Base-by-base conservation (phyloP, 2,329 filamentous ascomycete species). In the Pyrenophora teres region DNA sequence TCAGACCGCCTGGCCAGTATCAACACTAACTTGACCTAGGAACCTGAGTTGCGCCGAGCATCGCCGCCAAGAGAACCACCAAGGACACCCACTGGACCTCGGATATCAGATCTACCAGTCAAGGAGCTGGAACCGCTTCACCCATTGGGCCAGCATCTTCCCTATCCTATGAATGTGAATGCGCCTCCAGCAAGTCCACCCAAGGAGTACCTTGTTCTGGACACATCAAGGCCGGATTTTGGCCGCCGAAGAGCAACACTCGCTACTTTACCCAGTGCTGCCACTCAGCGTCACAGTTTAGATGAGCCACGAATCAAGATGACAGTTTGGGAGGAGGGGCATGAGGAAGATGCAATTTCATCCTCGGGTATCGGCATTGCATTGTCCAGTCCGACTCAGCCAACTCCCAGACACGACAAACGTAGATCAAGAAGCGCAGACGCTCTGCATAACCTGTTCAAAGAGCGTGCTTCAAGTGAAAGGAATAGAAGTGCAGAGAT, bases 91-190 rank as follows among this genome's bases (percentile, higher is more conserved):
- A 57, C 46, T 23, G 56, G 60, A 12, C 58, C 64, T 27, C 65
- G 70, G n/a, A 72, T 74, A 48, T 74, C 71, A 4, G 65, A 71
- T 40, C 42, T 74, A n/a, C 62, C 66, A 6, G 63, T 72, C 19
- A 56, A 65, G 46, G 69, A 72, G 49, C 48, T 68, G 37, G 40
- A 65, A 43, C 69, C 70, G 30, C 60, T 72, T 48, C 70, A 73
- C 50, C 71, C 72, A 7, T 54, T 73, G 9, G 68, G 67, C 23
- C 64, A 67, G 38, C 70, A 73, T 37, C 63, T 75, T 7, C 72
- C 72, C 0, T 75, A 73, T 43, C 72, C 72, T 1, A 75, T 75
- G 72, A 75, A 75, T 39, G 70, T 75, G 37, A 75, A 75, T 47
- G 71, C 71, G 7, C 71, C 72, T 15, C 66, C 70, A 46, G 53